Percentiles rank a stretch among this genome's conserved stretches.
phyloP scores from a whole-genome alignment of 169 alveolate species.

The Plasmodium reichenowi region DNA sequence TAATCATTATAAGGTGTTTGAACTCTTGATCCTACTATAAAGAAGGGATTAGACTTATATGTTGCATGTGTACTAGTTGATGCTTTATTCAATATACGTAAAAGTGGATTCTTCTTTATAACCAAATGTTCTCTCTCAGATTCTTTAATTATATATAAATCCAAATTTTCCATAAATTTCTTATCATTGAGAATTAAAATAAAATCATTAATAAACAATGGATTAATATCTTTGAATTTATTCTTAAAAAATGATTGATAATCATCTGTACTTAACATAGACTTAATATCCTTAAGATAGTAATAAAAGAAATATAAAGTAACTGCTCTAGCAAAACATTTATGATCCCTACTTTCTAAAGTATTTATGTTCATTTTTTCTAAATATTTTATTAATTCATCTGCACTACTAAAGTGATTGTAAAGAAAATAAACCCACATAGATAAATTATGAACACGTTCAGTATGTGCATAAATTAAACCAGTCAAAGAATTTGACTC shows the following conservation, averaged over 20 bases:
- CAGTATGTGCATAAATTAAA: constrained; percentile 13
- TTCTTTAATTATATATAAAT: background rate
- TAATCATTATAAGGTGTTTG: too few relatives aligned
- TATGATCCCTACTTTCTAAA: constrained; percentile 11
- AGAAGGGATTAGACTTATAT: background rate
- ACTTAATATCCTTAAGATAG: constrained; percentile 17
- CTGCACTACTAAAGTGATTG: constrained; percentile 14
- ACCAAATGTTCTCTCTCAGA: background rate
- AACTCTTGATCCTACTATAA: too few relatives aligned
- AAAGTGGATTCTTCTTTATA: background rate
- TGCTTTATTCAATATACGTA: background rate
- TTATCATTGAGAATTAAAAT: background rate
- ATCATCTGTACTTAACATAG: constrained; percentile 1
- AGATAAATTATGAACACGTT: background rate
- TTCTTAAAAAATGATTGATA: constrained; percentile 8
- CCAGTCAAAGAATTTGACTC: constrained; percentile 5
- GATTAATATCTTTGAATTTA: constrained; percentile 5
- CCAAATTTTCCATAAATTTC: constrained; percentile 6
- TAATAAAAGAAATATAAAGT: constrained; percentile 20
- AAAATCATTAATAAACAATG: constrained; percentile 9
- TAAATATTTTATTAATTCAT: constrained; percentile 28
- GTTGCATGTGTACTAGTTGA: constrained; percentile 3
- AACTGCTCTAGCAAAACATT: constrained; percentile 39
- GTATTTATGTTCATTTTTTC: background rate
- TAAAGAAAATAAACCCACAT: constrained; percentile 51